These are phyloP conservation scores for Madurella fahalii DNA, from an alignment of 2,329 filamentous ascomycete genomes.

Conservation along the genomic window DNA sequence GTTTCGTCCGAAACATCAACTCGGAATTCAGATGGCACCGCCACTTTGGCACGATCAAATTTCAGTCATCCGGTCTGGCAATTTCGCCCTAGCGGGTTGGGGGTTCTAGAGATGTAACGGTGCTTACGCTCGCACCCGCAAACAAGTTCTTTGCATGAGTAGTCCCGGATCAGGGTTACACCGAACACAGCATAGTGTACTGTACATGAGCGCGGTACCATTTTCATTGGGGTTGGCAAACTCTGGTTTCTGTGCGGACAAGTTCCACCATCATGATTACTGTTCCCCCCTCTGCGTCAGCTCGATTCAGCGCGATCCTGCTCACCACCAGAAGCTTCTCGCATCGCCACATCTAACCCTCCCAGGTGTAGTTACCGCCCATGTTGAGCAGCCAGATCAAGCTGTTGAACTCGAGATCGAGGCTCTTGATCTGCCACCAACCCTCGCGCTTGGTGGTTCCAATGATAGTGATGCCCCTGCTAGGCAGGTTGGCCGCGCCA, in stretches of 20 bases:
- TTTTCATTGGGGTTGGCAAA: no score
- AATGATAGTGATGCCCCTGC: conserved; percentile 31
- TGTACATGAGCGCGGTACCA: no score
- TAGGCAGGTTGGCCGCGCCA: conserved; percentile 29
- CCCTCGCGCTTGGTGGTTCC: conserved; percentile 28
- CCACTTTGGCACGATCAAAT: neutral
- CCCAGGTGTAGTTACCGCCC: conserved; percentile 31
- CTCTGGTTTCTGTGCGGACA: no score
- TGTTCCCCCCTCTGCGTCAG: neutral
- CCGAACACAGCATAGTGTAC: neutral
- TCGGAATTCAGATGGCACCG: neutral
- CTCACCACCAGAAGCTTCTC: neutral
- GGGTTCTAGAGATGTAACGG: neutral
- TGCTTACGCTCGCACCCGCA: conserved; percentile 2
- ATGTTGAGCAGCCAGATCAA: conserved; percentile 31
- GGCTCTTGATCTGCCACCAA: conserved; percentile 29
- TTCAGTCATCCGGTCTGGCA: neutral
- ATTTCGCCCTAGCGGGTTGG: neutral
- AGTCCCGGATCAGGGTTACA: neutral
- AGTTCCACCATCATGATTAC: no score
- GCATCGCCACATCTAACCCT: conserved; percentile 22
- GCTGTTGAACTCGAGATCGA: conserved; percentile 33
- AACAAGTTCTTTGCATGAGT: conserved; percentile 13
- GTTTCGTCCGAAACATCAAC: no score
- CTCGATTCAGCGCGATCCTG: neutral